Base-by-base conservation (phyloP, 768 basidiomycete species). In the Pulveroboletus sp. region DNA sequence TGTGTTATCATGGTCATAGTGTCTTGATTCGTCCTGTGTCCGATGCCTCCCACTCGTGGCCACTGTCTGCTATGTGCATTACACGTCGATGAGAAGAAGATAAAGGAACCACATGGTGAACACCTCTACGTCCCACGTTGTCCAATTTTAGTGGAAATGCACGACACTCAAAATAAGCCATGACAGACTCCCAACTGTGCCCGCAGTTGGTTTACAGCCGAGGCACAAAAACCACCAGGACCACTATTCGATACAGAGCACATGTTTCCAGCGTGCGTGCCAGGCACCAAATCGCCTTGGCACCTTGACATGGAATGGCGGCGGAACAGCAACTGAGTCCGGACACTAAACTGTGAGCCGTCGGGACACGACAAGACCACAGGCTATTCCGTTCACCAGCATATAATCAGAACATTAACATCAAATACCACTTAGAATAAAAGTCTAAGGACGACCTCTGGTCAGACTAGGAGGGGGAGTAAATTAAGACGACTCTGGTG, bases 401-500 rank as follows among this genome's bases (percentile, higher is more conserved):
- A 2, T 29, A 29, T 7, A 29, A 29, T 29, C 12, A 29, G 27
- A 29, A 5, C 2, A 27, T 27, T 9, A 29, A 5, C 2, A 27
- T 27, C 25, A 27, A 9, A 4, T 29, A 29, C 27, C 27, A 11
- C 27, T 29, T 2, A 34, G 17, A 34, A n/a, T 16, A 5, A 34
- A 10, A 19, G 14, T 27, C 19, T 20, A 27, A 11, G n/a, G 11
- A 17, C 1, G 9, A 13, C 21, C 13, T 38, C 37, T n/a, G 12
- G 27, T 29, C 12, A 9, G 27, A 29, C 12, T 9, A 9, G 4
- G 2, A 11, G 21, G 8, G 6, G 8, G 43, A 25, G 11, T 29
- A 21, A 14, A 32, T 45, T 10, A 56, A 5, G 4, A 4, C 8
- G 16, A 31, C n/a, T 44, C 17, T 6, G 35, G 68, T 77, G 81